Conservation (phyloP, 2,329 filamentous ascomycete genomes). For the Samsoniella hepiali region DNA sequence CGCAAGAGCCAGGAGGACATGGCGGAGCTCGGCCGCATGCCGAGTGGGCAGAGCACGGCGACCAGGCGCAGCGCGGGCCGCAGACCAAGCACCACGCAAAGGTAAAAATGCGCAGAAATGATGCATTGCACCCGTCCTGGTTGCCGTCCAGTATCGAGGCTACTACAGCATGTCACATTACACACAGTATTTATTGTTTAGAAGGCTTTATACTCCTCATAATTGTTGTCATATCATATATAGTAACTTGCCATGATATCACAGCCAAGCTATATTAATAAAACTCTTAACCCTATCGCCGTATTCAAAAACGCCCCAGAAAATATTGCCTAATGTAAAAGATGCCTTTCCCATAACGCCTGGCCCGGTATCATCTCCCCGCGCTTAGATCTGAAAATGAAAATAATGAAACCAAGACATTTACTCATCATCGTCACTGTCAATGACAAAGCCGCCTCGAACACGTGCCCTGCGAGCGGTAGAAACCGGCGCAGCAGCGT, state of each 20-base stretch:
- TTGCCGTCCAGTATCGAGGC: too few relatives aligned
- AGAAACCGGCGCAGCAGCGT: slow-evolving; percentile 37
- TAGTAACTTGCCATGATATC: neutral
- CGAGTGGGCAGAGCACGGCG: slow-evolving; percentile 30
- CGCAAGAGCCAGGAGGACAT: slow-evolving; percentile 35
- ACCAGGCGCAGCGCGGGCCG: slow-evolving; percentile 29
- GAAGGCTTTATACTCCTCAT: neutral
- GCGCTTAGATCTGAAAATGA: neutral
- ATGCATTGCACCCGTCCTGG: neutral
- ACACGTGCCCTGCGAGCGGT: slow-evolving; percentile 42
- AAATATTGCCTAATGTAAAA: neutral
- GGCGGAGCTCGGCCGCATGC: slow-evolving; percentile 33
- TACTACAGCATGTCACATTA: neutral
- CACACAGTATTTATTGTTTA: neutral
- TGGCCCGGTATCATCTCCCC: neutral
- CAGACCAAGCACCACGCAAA: slow-evolving; percentile 17
- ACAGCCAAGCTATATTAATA: neutral
- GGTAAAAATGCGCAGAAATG: neutral
- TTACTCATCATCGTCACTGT: slow-evolving; percentile 57
- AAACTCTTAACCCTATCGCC: neutral
- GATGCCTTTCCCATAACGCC: slow-evolving; percentile 3
- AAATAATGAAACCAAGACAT: neutral
- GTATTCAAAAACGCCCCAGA: neutral
- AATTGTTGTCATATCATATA: too few relatives aligned
- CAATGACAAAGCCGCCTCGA: slow-evolving; percentile 54